Base-by-base conservation (phyloP, 176 grass and related monocot species). In the Cenchrus fungigraminus region DNA sequence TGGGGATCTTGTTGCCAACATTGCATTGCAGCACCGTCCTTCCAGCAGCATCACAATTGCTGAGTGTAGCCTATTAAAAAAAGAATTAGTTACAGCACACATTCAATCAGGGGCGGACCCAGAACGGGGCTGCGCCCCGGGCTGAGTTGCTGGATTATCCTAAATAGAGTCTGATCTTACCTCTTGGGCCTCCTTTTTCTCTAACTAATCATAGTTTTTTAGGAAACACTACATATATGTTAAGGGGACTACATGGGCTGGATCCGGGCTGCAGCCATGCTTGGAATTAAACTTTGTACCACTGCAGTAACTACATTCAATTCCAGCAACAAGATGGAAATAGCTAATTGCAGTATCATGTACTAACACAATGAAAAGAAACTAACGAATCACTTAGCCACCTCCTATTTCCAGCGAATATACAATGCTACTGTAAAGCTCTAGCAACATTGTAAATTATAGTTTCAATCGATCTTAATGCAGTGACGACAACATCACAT, bases 21-120 rank as follows among this genome's bases (percentile, higher is more conserved):
- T 95, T 95, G 52, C 96, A 98, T 65, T 98, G 96, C 52, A 98
- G 59, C 22, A 88, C 68, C 3, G 87, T 91, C 76, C 85, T 93
- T 71, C 62, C 56, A 34, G 32, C 9, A 25, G 60, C 75, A 87
- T 84, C 84, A 9, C 51, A 90, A 10, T 77, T 87, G 45, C 84
- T 80, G 5, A 90, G 68, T 28, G 89, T 84, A 68, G 89, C 89
- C 89, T 90, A 43, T 69, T 74, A 62, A 11, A 68, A 74, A 28
- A 37, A 47, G 1, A 15, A 28, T 12, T 12, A 83, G 7, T 31
- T 71, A 55, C 54, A 44, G 0, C 5, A 71, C 61, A 54, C 29
- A 81, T 52, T 52, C 3, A 47, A 65, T 25, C 25, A 25, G 25
- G 25, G 25, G 25, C 25, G 25, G 25, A 25, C 25, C 25, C 25